Percentiles rank a stretch among this genome's conserved stretches.
Evolutionary conservation across 192 early-diverging fungal genomes (phyloP).

Genomic region (Phycomyces blakesleeanus): DNA sequence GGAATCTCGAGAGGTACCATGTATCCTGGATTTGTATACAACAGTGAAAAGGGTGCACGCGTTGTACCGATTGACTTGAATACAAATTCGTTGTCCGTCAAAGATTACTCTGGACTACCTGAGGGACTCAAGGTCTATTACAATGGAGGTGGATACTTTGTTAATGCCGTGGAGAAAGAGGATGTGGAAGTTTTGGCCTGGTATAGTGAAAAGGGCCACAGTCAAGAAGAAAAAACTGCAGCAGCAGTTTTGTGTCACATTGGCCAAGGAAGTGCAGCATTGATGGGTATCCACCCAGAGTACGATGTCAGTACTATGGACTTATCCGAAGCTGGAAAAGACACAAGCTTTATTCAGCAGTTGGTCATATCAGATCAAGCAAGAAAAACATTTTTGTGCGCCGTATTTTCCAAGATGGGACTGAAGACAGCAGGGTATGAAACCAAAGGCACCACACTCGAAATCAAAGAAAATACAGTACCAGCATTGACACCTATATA

Average conservation of each 20-base stretch:
- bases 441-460: constrained; percentile 9
- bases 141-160: constrained; percentile 74
- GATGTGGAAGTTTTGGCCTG: constrained; percentile 38
- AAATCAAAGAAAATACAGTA: constrained; percentile 21
- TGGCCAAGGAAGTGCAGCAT: constrained; percentile 64
- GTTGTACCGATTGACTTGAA: constrained; percentile 45
- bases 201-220: constrained; percentile 34
- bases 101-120: background rate
- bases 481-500: constrained; percentile 43
- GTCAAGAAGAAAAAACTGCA: constrained; percentile 28
- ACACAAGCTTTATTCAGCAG: constrained; percentile 44
- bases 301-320: constrained; percentile 59
- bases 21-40: constrained; percentile 82
- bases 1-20: constrained; percentile 71
- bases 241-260: constrained; percentile 69
- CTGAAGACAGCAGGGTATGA: constrained; percentile 46
- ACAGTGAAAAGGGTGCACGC: constrained; percentile 68
- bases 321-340: constrained; percentile 45
- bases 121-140: constrained; percentile 47
- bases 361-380: constrained; percentile 45
- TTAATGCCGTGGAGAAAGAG: constrained; percentile 30
- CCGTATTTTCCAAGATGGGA: constrained; percentile 61
- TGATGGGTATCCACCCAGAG: constrained; percentile 84
- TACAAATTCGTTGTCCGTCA: too few relatives aligned
- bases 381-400: constrained; percentile 53